phyloP scores from a whole-genome alignment of 805 yeast genomes.

The Maudiozyma pseudohumilis region DNA sequence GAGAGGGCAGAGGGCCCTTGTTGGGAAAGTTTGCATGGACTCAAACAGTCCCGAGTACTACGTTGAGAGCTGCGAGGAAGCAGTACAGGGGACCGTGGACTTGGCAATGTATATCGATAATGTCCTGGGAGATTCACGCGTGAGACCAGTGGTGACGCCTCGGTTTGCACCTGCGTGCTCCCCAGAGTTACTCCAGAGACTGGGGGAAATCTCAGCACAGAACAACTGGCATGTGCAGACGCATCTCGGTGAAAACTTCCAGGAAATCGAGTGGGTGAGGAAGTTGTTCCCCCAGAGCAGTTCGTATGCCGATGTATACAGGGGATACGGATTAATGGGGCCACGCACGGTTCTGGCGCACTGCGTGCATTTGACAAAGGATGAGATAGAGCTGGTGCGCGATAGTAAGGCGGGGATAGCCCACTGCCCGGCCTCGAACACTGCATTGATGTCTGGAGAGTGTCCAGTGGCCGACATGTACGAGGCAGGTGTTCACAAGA shows the following conservation, averaged over 20 bases:
- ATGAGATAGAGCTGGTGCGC: constrained; percentile 52
- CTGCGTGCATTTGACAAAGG: constrained; percentile 62
- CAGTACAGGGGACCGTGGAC: constrained; percentile 42
- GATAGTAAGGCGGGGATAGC: constrained; percentile 58
- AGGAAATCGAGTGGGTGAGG: constrained; percentile 66
- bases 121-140: constrained; percentile 43
- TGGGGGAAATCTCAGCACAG: constrained; percentile 48
- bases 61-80: constrained; percentile 45
- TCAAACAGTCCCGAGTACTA: constrained; percentile 67
- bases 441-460: constrained; percentile 83
- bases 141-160: constrained; percentile 80
- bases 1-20: constrained; percentile 75
- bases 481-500: constrained; percentile 49
- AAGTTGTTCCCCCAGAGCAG: constrained; percentile 61
- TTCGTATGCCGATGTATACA: constrained; percentile 70
- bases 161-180: constrained; percentile 89
- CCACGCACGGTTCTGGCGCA: constrained; percentile 77
- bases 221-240: constrained; percentile 66
- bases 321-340: constrained; percentile 48
- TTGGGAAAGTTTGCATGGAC: constrained; percentile 95
- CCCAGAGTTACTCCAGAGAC: constrained; percentile 45
- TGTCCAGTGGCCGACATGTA: constrained; percentile 68
- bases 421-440: constrained; percentile 90
- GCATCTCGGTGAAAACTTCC: constrained; percentile 74
- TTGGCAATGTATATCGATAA: constrained; percentile 47